phyloP scores from a whole-genome alignment of 129 eudicot genomes.

The Chrysanthemum makinoi region DNA sequence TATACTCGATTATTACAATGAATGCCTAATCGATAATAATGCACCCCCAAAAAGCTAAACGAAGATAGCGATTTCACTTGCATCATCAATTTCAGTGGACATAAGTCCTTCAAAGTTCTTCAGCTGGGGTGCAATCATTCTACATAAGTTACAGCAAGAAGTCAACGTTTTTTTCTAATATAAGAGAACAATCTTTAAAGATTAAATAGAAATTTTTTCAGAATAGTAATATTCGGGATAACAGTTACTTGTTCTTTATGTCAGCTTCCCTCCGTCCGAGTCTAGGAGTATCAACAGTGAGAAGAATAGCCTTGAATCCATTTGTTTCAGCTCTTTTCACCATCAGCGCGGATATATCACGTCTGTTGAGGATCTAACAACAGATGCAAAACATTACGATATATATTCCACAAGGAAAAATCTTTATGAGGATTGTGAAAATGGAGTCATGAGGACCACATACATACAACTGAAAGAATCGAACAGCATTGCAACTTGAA shows the following conservation, averaged over 20 bases:
- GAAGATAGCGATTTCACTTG: conserved; percentile 38
- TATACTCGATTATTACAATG: neutral
- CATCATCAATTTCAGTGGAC: conserved; percentile 54
- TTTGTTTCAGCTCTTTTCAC: conserved; percentile 82
- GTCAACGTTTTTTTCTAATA: neutral
- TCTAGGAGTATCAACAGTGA: conserved; percentile 81
- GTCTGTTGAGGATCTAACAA: conserved; percentile 54
- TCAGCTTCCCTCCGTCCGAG: conserved; percentile 95
- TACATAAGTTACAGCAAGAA: conserved; percentile 22
- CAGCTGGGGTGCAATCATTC: conserved; percentile 82
- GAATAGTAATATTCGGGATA: neutral
- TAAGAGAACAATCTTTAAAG: neutral
- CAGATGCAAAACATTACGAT: conserved; percentile 6
- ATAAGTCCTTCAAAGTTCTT: conserved; percentile 84
- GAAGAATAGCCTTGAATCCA: conserved; percentile 85
- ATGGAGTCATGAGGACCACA: conserved; percentile 21
- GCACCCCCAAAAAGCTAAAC: neutral
- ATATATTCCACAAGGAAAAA: neutral
- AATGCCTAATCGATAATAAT: conserved; percentile 7
- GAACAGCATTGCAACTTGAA: conserved; percentile 73
- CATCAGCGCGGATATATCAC: conserved; percentile 63
- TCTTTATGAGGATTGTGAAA: neutral
- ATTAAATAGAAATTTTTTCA: neutral
- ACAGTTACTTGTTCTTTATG: conserved; percentile 71
- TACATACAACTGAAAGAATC: conserved; percentile 86